These are phyloP conservation scores for Pseudotsuga menziesii DNA, from an alignment of 75 land plant genomes.

Conservation along the genomic window DNA sequence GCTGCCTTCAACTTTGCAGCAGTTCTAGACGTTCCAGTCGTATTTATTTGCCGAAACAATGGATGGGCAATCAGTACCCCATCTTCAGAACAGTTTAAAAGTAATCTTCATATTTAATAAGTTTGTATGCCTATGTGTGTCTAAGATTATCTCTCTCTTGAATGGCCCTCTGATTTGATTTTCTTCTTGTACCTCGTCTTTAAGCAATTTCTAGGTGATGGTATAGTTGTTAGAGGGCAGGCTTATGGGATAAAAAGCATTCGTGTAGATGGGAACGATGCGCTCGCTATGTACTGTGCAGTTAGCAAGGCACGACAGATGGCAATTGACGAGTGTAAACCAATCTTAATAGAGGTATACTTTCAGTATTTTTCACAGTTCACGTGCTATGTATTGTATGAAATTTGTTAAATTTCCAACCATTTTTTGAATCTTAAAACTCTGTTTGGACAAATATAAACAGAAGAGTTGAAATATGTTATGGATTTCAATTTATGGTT, in stretches of 20 bases:
- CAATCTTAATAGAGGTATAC: conserved; percentile 75
- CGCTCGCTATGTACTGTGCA: conserved; percentile 71
- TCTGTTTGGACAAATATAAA: background rate
- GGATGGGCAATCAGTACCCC: conserved; percentile 96
- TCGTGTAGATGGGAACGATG: conserved; percentile 86
- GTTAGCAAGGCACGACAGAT: conserved; percentile 66
- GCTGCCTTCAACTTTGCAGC: conserved; percentile 89
- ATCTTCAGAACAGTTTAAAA: conserved; percentile 73
- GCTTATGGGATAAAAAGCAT: conserved; percentile 86
- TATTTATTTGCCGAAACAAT: conserved; percentile 89
- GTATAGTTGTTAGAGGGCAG: conserved; percentile 70
- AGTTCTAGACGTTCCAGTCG: conserved; percentile 65
- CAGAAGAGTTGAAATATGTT: background rate
- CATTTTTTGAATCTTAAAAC: background rate
- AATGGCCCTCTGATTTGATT: background rate
- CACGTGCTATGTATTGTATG: background rate
- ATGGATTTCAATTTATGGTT: background rate
- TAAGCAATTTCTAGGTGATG: conserved; percentile 53
- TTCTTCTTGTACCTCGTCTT: background rate
- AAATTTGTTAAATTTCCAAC: too few species aligned
- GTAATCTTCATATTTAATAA: conserved; percentile 21
- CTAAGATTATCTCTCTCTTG: background rate
- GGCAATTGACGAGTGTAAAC: conserved; percentile 62
- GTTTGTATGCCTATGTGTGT: background rate
- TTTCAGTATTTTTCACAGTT: background rate